phyloP scores from a whole-genome alignment of 768 basidiomycete species.

The Fomitopsis serialis region DNA sequence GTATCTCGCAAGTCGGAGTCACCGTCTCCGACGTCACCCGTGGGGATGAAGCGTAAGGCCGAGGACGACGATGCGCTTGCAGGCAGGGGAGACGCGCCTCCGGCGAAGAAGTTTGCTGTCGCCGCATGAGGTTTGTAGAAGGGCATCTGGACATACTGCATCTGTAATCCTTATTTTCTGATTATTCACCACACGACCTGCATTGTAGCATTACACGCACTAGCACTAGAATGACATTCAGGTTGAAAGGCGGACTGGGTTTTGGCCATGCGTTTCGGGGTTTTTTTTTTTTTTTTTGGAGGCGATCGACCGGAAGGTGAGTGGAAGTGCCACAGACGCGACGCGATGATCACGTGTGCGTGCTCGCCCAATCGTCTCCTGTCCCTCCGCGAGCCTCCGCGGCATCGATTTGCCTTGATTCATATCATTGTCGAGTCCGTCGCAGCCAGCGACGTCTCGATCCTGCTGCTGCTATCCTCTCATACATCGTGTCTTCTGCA shows the following conservation, averaged over 20 bases:
- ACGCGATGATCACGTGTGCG: too few relatives aligned
- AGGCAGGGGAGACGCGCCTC: slow-evolving; percentile 46
- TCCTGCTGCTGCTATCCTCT: too few relatives aligned
- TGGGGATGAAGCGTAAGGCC: slow-evolving; percentile 75
- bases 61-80: slow-evolving; percentile 34
- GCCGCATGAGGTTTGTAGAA: slow-evolving; percentile 14
- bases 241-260: neutral
- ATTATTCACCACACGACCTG: slow-evolving; percentile 20
- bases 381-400: too few relatives aligned
- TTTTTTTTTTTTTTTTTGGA: too few relatives aligned
- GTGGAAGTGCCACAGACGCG: too few relatives aligned
- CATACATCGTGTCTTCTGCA: too few relatives aligned
- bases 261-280: too few relatives aligned
- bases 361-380: too few relatives aligned
- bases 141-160: slow-evolving; percentile 8
- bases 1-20: slow-evolving; percentile 26
- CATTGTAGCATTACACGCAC: slow-evolving; percentile 8
- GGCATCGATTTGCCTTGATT: too few relatives aligned
- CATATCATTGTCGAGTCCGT: too few relatives aligned
- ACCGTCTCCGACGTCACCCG: slow-evolving; percentile 46
- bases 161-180: slow-evolving; percentile 17
- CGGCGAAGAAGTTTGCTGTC: slow-evolving; percentile 62
- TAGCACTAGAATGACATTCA: neutral
- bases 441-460: too few relatives aligned
- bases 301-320: too few relatives aligned